Evolutionary conservation across 371 early-diverging fungal species (phyloP).

Genomic region (Mortierella sp.): DNA sequence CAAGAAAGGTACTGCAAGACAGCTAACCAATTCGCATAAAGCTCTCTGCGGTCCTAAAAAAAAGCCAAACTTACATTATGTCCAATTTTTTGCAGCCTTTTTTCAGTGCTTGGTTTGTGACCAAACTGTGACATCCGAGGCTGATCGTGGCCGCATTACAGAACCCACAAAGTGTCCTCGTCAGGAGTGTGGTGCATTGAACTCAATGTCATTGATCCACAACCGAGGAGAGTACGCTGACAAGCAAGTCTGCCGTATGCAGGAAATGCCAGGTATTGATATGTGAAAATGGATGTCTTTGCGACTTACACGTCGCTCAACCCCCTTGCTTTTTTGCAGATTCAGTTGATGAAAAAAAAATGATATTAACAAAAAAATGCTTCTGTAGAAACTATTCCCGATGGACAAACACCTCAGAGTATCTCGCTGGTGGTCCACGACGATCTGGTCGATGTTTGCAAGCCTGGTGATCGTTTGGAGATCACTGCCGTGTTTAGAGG

Average conservation of each 20-base stretch:
- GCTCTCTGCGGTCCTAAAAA: background rate
- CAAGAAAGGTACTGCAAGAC: conserved; percentile 69
- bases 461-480: conserved; percentile 98
- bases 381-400: conserved; percentile 94
- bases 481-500: conserved; percentile 98
- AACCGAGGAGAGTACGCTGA: conserved; percentile 95
- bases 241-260: conserved; percentile 97
- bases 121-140: conserved; percentile 80
- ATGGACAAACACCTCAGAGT: conserved; percentile 99
- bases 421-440: conserved; percentile 94
- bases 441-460: conserved; percentile 95
- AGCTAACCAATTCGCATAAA: background rate
- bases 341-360: no score
- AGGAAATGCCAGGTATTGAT: conserved; percentile 95
- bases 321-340: no score
- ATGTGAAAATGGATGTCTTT: no score
- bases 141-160: conserved; percentile 91
- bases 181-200: conserved; percentile 79
- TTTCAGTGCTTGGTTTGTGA: conserved; percentile 94
- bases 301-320: no score
- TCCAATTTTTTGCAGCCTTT: conserved; percentile 68
- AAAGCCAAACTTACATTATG: background rate
- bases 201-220: conserved; percentile 91
- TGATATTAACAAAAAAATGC: no score
- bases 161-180: conserved; percentile 95